These are phyloP conservation scores for Melanogaster broomeanus DNA, from an alignment of 768 basidiomycete genomes.

Conservation along the genomic window DNA sequence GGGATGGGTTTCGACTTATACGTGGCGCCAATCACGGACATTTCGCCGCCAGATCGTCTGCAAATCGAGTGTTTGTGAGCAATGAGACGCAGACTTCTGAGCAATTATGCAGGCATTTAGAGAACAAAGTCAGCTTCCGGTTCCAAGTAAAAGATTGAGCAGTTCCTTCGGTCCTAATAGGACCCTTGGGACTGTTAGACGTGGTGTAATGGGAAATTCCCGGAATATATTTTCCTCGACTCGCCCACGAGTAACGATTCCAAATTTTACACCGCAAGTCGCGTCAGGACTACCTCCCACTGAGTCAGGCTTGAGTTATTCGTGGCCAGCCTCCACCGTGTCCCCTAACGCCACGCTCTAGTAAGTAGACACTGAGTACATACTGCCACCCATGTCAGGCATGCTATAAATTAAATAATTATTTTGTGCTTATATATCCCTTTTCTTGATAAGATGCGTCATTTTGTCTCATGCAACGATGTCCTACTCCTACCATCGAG, in stretches of 20 bases:
- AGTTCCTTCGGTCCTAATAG: background rate
- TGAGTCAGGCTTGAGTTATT: background rate
- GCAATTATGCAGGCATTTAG: background rate
- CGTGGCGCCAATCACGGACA: background rate
- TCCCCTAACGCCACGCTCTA: background rate
- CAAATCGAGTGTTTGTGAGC: background rate
- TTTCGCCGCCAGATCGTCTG: background rate
- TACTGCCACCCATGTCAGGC: too few relatives aligned
- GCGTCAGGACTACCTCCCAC: too few relatives aligned
- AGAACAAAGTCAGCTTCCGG: too few relatives aligned
- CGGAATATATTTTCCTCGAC: too few relatives aligned
- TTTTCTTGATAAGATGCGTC: background rate
- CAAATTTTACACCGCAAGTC: too few relatives aligned
- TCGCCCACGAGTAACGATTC: too few relatives aligned
- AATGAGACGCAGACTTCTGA: too few relatives aligned
- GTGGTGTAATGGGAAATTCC: too few relatives aligned
- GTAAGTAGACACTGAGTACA: too few relatives aligned
- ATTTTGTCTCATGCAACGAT: slow-evolving; percentile 10
- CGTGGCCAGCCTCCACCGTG: slow-evolving; percentile 11
- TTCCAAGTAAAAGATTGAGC: background rate
- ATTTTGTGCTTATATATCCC: background rate
- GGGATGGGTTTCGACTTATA: slow-evolving; percentile 28
- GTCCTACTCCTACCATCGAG: slow-evolving; percentile 32
- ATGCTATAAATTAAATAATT: too few relatives aligned
- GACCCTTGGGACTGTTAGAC: background rate